These are phyloP conservation scores for Epichloe aotearoae DNA, from an alignment of 2,329 filamentous ascomycete species.

Conservation along the genomic window DNA sequence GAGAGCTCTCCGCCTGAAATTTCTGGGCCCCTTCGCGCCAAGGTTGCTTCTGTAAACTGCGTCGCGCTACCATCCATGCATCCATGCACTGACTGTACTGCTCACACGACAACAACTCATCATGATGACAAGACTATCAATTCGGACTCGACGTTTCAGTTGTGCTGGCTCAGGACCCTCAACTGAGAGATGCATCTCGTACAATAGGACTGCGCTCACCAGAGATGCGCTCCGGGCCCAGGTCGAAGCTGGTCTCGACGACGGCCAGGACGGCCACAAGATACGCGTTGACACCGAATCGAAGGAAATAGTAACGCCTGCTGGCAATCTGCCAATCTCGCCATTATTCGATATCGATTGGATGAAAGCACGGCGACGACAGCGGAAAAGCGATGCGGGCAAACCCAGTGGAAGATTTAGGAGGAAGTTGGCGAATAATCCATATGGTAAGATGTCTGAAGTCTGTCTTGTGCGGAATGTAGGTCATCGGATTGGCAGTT, in stretches of 20 bases:
- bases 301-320: conserved; percentile 32
- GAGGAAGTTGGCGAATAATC: conserved; percentile 44
- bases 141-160: conserved; percentile 10
- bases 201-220: conserved; percentile 17
- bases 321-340: conserved; percentile 37
- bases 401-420: conserved; percentile 34
- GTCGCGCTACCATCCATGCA: too few relatives aligned
- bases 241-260: conserved; percentile 19
- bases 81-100: neutral
- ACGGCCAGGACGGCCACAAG: conserved; percentile 15
- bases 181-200: conserved; percentile 19
- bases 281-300: conserved; percentile 24
- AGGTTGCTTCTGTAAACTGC: neutral
- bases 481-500: neutral
- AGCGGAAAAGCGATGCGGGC: conserved; percentile 23
- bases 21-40: neutral
- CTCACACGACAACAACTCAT: neutral
- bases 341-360: conserved; percentile 40
- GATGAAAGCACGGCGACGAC: conserved; percentile 30
- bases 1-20: conserved; percentile 2
- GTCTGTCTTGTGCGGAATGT: too few relatives aligned
- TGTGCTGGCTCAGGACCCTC: conserved; percentile 1
- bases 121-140: neutral
- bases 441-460: conserved; percentile 39
- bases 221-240: conserved; percentile 17